A percentile compares a stretch with the other conserved stretches of the same genome.
These are phyloP conservation scores for Odontarrhena argentea DNA, from an alignment of 345 rosid species.

Conservation along the genomic window DNA sequence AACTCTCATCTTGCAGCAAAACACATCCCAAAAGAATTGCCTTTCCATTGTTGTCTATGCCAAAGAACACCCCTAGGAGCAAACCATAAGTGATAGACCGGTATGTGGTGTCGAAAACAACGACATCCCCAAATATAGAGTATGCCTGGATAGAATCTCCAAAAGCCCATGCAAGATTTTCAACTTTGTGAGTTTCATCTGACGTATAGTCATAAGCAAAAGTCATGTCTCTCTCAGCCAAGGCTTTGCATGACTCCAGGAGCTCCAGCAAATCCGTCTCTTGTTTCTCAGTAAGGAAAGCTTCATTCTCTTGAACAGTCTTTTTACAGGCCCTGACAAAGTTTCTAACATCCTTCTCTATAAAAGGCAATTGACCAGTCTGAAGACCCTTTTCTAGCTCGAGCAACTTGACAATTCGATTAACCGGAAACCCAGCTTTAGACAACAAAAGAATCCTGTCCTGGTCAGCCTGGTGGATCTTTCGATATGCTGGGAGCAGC, in stretches of 20 bases:
- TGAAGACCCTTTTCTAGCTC: conserved; percentile 89
- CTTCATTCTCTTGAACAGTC: conserved; percentile 85
- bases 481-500: conserved; percentile 88
- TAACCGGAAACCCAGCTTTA: conserved; percentile 92
- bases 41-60: conserved; percentile 71
- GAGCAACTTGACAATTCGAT: conserved; percentile 80
- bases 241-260: conserved; percentile 70
- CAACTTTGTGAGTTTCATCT: conserved; percentile 72
- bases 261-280: conserved; percentile 75
- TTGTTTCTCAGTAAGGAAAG: conserved; percentile 69
- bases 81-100: conserved; percentile 82
- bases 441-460: conserved; percentile 84
- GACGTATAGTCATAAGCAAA: conserved; percentile 69
- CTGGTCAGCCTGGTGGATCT: conserved; percentile 86
- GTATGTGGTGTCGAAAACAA: conserved; percentile 72
- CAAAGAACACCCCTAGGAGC: conserved; percentile 81
- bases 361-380: conserved; percentile 82
- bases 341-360: conserved; percentile 93
- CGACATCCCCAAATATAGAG: conserved; percentile 70
- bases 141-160: conserved; percentile 66
- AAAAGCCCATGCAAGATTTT: conserved; percentile 84
- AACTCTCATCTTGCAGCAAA: conserved; percentile 80
- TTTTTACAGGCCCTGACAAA: conserved; percentile 85
- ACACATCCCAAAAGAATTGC: conserved; percentile 74
- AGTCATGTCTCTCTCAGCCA: conserved; percentile 65